A percentile compares a stretch with the other conserved stretches of the same genome.
phyloP scores from a whole-genome alignment of 1,139 yeast species.

The Kodamaea suecica region DNA sequence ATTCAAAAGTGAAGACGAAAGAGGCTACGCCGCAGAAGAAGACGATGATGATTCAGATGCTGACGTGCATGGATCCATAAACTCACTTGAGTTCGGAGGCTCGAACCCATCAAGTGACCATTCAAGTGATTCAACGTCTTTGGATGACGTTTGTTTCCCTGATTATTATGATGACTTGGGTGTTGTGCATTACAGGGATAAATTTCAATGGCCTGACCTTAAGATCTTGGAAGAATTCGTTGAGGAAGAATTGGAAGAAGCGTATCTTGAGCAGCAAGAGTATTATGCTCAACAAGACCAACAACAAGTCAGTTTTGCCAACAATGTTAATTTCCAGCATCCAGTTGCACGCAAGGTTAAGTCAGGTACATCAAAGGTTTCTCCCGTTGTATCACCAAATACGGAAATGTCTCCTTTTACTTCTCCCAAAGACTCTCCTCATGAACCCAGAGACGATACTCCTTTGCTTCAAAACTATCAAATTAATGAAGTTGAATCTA shows the following conservation, averaged over 20 bases:
- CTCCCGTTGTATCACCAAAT: constrained; percentile 8
- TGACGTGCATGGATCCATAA: constrained; percentile 21
- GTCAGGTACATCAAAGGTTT: not conserved
- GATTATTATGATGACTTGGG: constrained; percentile 36
- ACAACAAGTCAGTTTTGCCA: constrained; percentile 12
- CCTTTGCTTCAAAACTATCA: constrained; percentile 38
- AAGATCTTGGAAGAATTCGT: constrained; percentile 72
- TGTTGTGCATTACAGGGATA: constrained; percentile 19
- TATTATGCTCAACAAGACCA: constrained; percentile 9
- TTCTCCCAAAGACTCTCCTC: constrained; percentile 1
- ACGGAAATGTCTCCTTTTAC: constrained; percentile 2
- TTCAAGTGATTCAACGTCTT: constrained; percentile 65
- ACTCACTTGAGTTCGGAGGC: constrained; percentile 44
- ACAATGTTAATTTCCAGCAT: constrained; percentile 26
- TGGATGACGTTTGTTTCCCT: constrained; percentile 66
- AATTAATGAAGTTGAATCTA: constrained; percentile 63
- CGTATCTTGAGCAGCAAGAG: constrained; percentile 13
- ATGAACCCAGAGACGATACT: constrained; percentile 17
- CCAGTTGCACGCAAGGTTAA: constrained; percentile 18
- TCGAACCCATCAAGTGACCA: constrained; percentile 76
- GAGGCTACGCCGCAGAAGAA: not conserved
- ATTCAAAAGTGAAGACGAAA: constrained; percentile 9
- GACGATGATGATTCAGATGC: constrained; percentile 17
- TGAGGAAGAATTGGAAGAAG: constrained; percentile 57
- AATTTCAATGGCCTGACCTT: constrained; percentile 75